phyloP scores from a whole-genome alignment of 2,329 filamentous ascomycete genomes.

The Colletotrichum sp. region DNA sequence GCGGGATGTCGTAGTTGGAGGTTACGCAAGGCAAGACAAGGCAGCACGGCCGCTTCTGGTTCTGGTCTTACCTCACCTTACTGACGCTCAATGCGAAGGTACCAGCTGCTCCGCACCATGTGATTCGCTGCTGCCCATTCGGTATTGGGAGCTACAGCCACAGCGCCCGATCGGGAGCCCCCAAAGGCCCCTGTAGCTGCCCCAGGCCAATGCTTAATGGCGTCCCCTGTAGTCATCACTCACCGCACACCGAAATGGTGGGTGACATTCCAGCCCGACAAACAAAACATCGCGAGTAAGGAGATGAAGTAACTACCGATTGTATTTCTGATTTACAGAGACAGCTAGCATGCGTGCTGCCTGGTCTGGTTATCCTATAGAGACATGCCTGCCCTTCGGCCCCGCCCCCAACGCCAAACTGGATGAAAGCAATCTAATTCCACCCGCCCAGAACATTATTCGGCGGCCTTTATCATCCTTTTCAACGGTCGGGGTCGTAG shows the following conservation, averaged over 20 bases:
- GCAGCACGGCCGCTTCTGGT: slow-evolving; percentile 14
- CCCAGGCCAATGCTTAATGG: not conserved
- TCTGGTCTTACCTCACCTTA: not conserved
- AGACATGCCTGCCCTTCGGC: not conserved
- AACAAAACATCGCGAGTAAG: not conserved
- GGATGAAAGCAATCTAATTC: slow-evolving; percentile 10
- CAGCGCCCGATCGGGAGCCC: not conserved
- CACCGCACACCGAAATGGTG: not conserved
- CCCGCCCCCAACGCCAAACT: slow-evolving; percentile 19
- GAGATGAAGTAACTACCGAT: not conserved
- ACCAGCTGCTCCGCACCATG: slow-evolving; percentile 12
- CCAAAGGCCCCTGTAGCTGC: not conserved
- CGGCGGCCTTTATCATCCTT: not conserved
- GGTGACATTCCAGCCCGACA: not conserved
- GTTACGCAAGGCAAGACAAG: slow-evolving; percentile 3
- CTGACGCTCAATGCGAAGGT: not conserved
- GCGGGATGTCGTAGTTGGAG: slow-evolving; percentile 8
- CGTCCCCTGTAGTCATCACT: not conserved
- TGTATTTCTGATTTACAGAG: slow-evolving; percentile 2
- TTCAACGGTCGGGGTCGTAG: slow-evolving; percentile 60
- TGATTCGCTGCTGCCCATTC: slow-evolving; percentile 8
- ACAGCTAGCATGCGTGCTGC: not conserved
- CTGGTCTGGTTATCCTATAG: not conserved
- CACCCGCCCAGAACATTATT: not conserved
- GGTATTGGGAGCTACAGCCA: slow-evolving; percentile 10